Conservation (phyloP, 2,329 filamentous ascomycete species). For the Penicillium griseofulvum region DNA sequence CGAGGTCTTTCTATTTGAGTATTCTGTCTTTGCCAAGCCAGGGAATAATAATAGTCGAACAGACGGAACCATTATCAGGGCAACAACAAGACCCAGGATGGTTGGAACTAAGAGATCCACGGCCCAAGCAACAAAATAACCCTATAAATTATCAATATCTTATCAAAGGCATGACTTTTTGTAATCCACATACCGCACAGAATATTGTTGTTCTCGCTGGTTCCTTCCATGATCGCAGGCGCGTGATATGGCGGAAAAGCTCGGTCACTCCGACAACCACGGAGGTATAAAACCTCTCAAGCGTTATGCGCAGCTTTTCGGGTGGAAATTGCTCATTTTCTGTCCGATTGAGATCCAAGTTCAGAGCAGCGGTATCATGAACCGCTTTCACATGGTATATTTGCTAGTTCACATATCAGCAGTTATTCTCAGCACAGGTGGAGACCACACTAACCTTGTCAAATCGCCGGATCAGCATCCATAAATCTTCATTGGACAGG, state of each 20-base stretch:
- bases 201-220: slow-evolving; percentile 65
- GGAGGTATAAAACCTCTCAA: slow-evolving; percentile 80
- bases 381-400: slow-evolving; percentile 70
- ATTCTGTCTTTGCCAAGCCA: slow-evolving; percentile 62
- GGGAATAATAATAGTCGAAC: slow-evolving; percentile 67
- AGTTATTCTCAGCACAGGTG: neutral
- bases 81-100: slow-evolving; percentile 57
- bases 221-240: slow-evolving; percentile 78
- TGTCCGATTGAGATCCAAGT: slow-evolving; percentile 74
- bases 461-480: slow-evolving; percentile 69
- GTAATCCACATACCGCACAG: slow-evolving; percentile 46
- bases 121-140: slow-evolving; percentile 65
- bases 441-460: slow-evolving; percentile 58
- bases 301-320: slow-evolving; percentile 72
- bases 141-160: slow-evolving; percentile 25
- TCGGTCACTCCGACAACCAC: slow-evolving; percentile 66
- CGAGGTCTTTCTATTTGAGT: slow-evolving; percentile 54
- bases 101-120: slow-evolving; percentile 68
- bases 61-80: slow-evolving; percentile 64
- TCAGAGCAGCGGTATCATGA: slow-evolving; percentile 57
- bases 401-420: slow-evolving; percentile 50
- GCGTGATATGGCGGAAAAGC: slow-evolving; percentile 69
- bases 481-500: slow-evolving; percentile 69
- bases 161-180: accelerated
- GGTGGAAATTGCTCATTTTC: slow-evolving; percentile 81